Percentiles rank a stretch among this genome's conserved stretches.
Conservation (phyloP, 352 stramenopile genomes). For the Vaucheria bursata region DNA sequence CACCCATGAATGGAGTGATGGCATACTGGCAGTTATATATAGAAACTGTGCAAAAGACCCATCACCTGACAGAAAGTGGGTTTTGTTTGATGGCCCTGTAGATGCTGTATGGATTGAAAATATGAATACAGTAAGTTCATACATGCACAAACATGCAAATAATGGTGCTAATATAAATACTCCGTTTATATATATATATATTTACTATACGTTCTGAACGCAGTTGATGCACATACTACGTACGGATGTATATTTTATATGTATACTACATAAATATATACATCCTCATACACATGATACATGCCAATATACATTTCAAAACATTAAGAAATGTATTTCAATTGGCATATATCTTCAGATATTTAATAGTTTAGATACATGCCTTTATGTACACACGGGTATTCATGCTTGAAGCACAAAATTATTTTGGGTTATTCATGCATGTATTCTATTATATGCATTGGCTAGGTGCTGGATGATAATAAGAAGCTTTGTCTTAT, state of each 20-base stretch:
- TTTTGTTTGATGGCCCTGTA: slow-evolving; percentile 82
- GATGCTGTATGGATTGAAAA: slow-evolving; percentile 88
- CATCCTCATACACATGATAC: too few relatives aligned
- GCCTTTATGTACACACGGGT: too few relatives aligned
- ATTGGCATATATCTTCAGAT: too few relatives aligned
- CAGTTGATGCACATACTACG: not conserved
- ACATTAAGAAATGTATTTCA: too few relatives aligned
- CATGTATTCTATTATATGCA: too few relatives aligned
- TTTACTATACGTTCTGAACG: too few relatives aligned
- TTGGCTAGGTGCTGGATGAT: slow-evolving; percentile 66
- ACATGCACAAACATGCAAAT: too few relatives aligned
- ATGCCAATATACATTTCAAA: too few relatives aligned
- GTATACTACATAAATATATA: not conserved
- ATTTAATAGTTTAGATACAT: too few relatives aligned
- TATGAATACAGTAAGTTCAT: slow-evolving; percentile 71
- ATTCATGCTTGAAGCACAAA: not conserved
- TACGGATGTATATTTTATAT: not conserved
- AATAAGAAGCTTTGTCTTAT: slow-evolving; percentile 86
- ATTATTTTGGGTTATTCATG: not conserved
- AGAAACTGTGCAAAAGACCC: slow-evolving; percentile 58
- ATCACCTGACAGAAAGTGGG: slow-evolving; percentile 69
- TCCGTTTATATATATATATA: too few relatives aligned
- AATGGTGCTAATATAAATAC: too few relatives aligned
- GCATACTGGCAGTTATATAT: slow-evolving; percentile 83
- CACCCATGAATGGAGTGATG: slow-evolving; percentile 86